Conservation (phyloP, 1,284 basidiomycete species). For the Phaffia rhodozyma region DNA sequence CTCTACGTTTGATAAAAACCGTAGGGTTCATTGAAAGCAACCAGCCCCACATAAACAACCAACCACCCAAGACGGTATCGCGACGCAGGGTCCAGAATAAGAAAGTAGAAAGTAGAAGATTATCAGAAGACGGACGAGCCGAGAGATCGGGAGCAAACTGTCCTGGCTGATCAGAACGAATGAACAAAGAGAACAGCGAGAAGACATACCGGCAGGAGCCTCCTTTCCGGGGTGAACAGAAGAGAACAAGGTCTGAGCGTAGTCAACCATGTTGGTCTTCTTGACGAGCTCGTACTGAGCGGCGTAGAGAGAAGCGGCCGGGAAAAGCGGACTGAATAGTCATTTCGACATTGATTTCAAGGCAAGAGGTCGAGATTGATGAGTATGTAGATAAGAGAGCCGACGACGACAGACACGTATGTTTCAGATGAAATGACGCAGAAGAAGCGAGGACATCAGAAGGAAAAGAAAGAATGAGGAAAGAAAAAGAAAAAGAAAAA, state of each 20-base stretch:
- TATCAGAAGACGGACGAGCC: neutral
- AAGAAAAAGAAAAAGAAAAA: neutral
- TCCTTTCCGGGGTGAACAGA: constrained; percentile 60
- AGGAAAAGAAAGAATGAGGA: neutral
- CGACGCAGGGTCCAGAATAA: neutral
- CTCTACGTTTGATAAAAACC: constrained; percentile 41
- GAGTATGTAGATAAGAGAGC: neutral
- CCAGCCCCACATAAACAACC: too few species aligned
- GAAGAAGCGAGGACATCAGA: neutral
- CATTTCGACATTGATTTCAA: too few species aligned
- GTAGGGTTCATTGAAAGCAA: too few species aligned
- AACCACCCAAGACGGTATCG: neutral
- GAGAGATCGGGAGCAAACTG: neutral
- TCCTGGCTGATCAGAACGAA: neutral
- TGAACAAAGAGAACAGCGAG: neutral
- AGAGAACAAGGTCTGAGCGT: constrained; percentile 64
- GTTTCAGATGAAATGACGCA: neutral
- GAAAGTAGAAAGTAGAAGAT: neutral
- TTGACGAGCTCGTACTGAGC: constrained; percentile 96
- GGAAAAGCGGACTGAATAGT: constrained; percentile 44
- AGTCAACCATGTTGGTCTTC: constrained; percentile 93
- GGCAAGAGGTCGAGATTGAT: neutral
- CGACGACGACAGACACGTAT: neutral
- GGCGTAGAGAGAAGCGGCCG: constrained; percentile 58
- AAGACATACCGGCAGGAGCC: constrained; percentile 48